A percentile compares a stretch with the other conserved stretches of the same genome.
These are phyloP conservation scores for Myriosclerotinia scirpicola DNA, from an alignment of 2,329 filamentous ascomycete species.

Conservation along the genomic window DNA sequence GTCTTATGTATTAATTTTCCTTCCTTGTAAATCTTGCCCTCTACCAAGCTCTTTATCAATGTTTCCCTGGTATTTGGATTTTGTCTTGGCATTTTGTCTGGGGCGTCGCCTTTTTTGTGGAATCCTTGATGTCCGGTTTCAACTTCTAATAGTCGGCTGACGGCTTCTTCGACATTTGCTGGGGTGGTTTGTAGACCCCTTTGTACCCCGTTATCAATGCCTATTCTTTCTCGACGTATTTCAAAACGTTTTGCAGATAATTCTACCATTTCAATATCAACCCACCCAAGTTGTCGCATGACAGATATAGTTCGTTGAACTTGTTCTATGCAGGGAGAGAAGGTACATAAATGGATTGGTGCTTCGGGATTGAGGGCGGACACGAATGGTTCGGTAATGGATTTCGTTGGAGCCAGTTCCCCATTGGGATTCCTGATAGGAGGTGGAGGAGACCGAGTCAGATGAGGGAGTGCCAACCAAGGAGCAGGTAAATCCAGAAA, in stretches of 20 bases:
- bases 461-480: constrained; percentile 74
- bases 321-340: constrained; percentile 96
- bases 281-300: constrained; percentile 80
- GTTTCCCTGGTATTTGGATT: constrained; percentile 42
- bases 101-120: constrained; percentile 45
- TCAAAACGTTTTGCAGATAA: constrained; percentile 77
- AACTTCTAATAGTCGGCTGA: constrained; percentile 70
- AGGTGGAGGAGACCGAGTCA: constrained; percentile 55
- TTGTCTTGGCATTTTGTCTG: constrained; percentile 34
- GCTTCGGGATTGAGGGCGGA: constrained; percentile 70
- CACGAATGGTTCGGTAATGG: constrained; percentile 45
- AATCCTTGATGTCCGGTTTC: constrained; percentile 68
- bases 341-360: constrained; percentile 81
- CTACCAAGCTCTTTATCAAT: constrained; percentile 39
- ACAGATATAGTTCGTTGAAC: constrained; percentile 81
- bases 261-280: constrained; percentile 92
- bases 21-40: constrained; percentile 65
- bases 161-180: constrained; percentile 75
- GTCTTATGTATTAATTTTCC: constrained; percentile 77
- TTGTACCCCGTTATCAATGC: constrained; percentile 57
- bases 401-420: constrained; percentile 8
- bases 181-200: constrained; percentile 60
- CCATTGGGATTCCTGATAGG: constrained; percentile 23
- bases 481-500: constrained; percentile 81
- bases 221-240: constrained; percentile 77